Evolutionary conservation across 495 filamentous ascomycete species (phyloP).

Genomic region (Astrocystis sublimbata): DNA sequence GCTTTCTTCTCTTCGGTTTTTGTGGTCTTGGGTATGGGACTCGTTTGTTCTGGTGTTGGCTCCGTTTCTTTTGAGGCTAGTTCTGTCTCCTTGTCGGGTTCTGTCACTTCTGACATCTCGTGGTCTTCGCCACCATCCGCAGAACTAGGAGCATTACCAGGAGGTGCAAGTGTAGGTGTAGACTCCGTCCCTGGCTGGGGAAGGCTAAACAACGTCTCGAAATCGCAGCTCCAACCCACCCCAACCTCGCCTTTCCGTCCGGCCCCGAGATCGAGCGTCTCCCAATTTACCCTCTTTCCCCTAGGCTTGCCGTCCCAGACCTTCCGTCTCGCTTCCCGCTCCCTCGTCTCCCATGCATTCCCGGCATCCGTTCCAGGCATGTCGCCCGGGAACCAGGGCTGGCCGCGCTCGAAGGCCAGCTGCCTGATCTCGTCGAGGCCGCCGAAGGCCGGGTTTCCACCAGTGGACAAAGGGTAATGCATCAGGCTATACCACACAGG

Average conservation of each 20-base stretch:
- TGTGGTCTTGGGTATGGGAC: background rate
- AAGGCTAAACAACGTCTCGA: conserved; percentile 61
- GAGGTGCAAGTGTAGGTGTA: too few relatives aligned
- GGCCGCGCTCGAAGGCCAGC: conserved; percentile 75
- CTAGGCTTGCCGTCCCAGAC: conserved; percentile 81
- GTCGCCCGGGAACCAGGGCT: conserved; percentile 86
- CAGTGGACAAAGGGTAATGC: conserved; percentile 80
- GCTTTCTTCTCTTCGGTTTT: background rate
- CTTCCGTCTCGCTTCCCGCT: conserved; percentile 59
- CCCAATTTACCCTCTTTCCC: conserved; percentile 76
- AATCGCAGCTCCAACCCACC: conserved; percentile 84
- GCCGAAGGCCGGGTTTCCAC: conserved; percentile 77
- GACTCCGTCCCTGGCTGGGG: conserved; percentile 25
- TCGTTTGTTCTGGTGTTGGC: too few relatives aligned
- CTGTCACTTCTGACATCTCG: conserved; percentile 7
- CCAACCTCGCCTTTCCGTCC: conserved; percentile 83
- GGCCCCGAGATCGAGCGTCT: conserved; percentile 70
- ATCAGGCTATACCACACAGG: conserved; percentile 86
- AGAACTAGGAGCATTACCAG: too few relatives aligned
- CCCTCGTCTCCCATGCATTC: conserved; percentile 68
- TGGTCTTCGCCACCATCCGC: background rate
- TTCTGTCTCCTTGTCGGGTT: background rate
- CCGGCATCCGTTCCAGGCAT: conserved; percentile 82
- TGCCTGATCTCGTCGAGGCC: conserved; percentile 80
- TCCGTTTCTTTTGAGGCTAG: too few relatives aligned